These are phyloP conservation scores for Coemansia sp. DNA, from an alignment of 192 early-diverging fungal species.

Conservation along the genomic window DNA sequence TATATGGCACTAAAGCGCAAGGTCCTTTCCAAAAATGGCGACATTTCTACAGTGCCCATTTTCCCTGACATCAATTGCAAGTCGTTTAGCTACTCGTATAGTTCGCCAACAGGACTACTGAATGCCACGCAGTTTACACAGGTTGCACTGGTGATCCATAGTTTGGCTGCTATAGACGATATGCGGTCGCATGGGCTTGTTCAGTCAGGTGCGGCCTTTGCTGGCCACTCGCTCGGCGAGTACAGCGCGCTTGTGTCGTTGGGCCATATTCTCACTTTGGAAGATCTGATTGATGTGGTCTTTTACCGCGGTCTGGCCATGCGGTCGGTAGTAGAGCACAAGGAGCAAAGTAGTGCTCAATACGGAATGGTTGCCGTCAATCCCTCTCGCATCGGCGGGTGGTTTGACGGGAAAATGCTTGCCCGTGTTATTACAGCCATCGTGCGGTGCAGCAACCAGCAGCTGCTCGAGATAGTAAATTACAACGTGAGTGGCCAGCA, in stretches of 20 bases:
- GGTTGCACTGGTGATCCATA: slow-evolving; percentile 83
- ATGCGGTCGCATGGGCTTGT: slow-evolving; percentile 84
- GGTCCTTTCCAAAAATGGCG: not conserved
- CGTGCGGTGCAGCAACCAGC: slow-evolving; percentile 58
- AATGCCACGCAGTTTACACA: slow-evolving; percentile 96
- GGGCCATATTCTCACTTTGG: slow-evolving; percentile 74
- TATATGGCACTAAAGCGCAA: slow-evolving; percentile 57
- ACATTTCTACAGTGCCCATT: slow-evolving; percentile 51
- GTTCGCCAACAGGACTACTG: slow-evolving; percentile 77
- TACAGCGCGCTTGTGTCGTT: slow-evolving; percentile 87
- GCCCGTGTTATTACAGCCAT: slow-evolving; percentile 60
- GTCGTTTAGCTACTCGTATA: slow-evolving; percentile 78
- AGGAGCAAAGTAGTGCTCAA: slow-evolving; percentile 71
- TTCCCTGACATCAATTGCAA: slow-evolving; percentile 79
- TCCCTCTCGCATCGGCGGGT: slow-evolving; percentile 76
- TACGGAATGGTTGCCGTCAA: slow-evolving; percentile 96
- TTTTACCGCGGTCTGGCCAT: slow-evolving; percentile 99
- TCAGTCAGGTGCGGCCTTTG: slow-evolving; percentile 70
- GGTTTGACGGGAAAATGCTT: slow-evolving; percentile 75
- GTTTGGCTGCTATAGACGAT: slow-evolving; percentile 78
- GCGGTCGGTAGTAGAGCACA: slow-evolving; percentile 88
- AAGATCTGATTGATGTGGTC: slow-evolving; percentile 83
- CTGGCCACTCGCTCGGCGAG: slow-evolving; percentile 95
- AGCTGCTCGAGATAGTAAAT: slow-evolving; percentile 91
- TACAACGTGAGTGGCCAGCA: slow-evolving; percentile 96